These are phyloP conservation scores for Buxus sempervirens DNA, from an alignment of 164 flowering plant genomes.

Conservation along the genomic window DNA sequence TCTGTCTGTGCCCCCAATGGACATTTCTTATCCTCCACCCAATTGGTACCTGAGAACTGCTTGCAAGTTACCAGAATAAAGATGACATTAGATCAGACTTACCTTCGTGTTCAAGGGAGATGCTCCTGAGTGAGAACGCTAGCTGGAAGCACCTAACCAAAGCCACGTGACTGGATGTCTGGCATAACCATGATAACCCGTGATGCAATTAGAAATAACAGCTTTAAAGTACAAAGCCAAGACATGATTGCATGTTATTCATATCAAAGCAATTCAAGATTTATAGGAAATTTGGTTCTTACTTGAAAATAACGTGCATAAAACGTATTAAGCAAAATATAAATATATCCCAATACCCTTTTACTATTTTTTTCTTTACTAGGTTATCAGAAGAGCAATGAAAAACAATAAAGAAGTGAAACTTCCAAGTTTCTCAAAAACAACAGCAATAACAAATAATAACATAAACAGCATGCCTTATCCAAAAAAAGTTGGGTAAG, in stretches of 20 bases:
- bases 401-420: neutral
- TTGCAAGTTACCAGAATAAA: neutral
- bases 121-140: constrained; percentile 71
- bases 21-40: neutral
- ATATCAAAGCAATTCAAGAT: neutral
- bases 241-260: neutral
- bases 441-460: too few relatives aligned
- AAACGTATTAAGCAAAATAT: neutral
- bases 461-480: too few relatives aligned
- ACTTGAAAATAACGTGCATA: neutral
- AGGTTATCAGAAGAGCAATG: neutral
- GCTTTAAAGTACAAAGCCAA: neutral
- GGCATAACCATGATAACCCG: constrained; percentile 17
- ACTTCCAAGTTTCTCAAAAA: neutral
- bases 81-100: constrained; percentile 11
- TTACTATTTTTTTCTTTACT: too few relatives aligned
- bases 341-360: neutral
- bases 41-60: neutral
- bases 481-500: too few relatives aligned
- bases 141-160: constrained; percentile 79
- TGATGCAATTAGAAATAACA: constrained; percentile 1
- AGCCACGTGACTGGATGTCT: constrained; percentile 65
- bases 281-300: neutral
- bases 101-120: constrained; percentile 71
- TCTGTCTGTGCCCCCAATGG: neutral